phyloP scores from a whole-genome alignment of 139 green algal species.

The Tetraselmis chui region DNA sequence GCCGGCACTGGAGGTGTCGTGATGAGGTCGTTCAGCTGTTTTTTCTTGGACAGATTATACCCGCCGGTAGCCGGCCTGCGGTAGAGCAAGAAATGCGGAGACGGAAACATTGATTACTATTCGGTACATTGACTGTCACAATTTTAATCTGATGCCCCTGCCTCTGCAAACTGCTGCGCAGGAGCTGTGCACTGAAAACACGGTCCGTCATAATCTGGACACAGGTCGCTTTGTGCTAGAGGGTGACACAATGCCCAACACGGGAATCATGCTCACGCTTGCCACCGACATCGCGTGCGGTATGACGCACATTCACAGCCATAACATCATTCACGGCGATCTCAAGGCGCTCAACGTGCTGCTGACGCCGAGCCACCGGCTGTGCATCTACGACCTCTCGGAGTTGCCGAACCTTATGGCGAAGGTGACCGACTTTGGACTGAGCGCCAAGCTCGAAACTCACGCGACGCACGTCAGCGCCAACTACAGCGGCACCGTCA shows the following conservation, averaged over 20 bases:
- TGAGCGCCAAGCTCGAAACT: constrained; percentile 31
- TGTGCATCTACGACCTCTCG: constrained; percentile 24
- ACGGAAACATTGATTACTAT: no score
- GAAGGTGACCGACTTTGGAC: constrained; percentile 49
- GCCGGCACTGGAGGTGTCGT: no score
- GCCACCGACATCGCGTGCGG: constrained; percentile 40
- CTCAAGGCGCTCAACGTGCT: constrained; percentile 72
- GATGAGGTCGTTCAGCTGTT: no score
- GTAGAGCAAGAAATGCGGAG: no score
- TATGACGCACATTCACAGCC: constrained; percentile 60
- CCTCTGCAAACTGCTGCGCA: no score
- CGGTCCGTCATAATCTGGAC: no score
- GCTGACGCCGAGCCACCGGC: constrained; percentile 19
- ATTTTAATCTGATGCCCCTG: no score
- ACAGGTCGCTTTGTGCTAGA: no score
- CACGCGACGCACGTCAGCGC: constrained; percentile 28
- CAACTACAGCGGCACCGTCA: constrained; percentile 49
- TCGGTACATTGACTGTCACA: no score
- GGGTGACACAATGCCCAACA: background rate
- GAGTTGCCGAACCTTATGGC: constrained; percentile 41
- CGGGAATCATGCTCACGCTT: constrained; percentile 19
- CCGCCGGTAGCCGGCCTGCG: no score
- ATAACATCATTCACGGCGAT: constrained; percentile 57
- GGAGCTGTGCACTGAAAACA: no score
- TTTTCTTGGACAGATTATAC: no score